Conservation (phyloP, 2,329 filamentous ascomycete species). For the Aspergillus quadrilineatus region DNA sequence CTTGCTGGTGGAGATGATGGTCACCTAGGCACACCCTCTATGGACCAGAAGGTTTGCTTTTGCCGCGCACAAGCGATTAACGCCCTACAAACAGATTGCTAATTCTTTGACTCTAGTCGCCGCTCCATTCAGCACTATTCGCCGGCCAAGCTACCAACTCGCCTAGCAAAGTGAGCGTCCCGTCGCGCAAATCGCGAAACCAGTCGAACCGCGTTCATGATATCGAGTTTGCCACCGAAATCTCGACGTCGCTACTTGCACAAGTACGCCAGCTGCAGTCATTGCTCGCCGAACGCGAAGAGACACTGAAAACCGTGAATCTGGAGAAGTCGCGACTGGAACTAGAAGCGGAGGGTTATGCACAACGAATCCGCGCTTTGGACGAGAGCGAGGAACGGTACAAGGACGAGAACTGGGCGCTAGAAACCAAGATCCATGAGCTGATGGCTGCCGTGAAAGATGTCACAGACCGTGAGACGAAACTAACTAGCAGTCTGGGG, state of each 20-base stretch:
- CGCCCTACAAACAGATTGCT: background rate
- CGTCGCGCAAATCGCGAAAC: conserved; percentile 84
- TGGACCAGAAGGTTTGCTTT: conserved; percentile 47
- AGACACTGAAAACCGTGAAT: conserved; percentile 72
- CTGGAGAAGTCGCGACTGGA: conserved; percentile 77
- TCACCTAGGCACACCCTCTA: conserved; percentile 44
- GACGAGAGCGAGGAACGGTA: conserved; percentile 95
- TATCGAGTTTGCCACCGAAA: conserved; percentile 97
- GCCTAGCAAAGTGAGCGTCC: conserved; percentile 83
- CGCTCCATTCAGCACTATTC: conserved; percentile 73
- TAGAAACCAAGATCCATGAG: conserved; percentile 90
- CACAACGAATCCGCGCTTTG: conserved; percentile 74
- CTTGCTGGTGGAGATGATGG: conserved; percentile 68
- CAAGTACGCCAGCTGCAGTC: conserved; percentile 89
- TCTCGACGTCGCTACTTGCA: conserved; percentile 89
- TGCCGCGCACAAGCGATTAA: background rate
- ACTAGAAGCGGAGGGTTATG: conserved; percentile 74
- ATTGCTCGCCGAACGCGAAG: conserved; percentile 82
- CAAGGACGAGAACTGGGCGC: conserved; percentile 98
- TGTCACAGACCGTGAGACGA: conserved; percentile 76
- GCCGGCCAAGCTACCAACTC: conserved; percentile 81
- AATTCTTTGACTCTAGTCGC: conserved; percentile 52
- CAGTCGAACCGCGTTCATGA: conserved; percentile 88
- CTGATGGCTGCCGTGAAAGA: conserved; percentile 72
- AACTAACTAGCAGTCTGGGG: conserved; percentile 71